Evolutionary conservation across 129 eudicot species (phyloP).

Genomic region (Solidago caesia): DNA sequence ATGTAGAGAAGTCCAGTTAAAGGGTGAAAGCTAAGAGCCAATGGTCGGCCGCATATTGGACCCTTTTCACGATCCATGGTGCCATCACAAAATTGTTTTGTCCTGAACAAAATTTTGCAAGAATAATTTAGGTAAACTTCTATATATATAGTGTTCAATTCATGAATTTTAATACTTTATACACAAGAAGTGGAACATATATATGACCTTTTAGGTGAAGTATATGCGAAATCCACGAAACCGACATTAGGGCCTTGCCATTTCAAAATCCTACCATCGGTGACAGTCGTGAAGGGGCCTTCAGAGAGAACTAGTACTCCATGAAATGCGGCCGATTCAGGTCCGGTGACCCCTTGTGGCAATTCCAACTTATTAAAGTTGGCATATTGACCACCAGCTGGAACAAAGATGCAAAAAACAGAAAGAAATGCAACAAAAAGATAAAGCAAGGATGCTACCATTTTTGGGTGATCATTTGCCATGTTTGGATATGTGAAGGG

Average conservation of each 20-base stretch:
- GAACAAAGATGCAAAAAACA: background rate
- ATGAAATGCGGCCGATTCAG: conserved; percentile 36
- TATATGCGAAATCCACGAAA: conserved; percentile 43
- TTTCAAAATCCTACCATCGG: conserved; percentile 38
- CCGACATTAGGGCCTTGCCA: conserved; percentile 29
- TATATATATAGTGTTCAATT: too few species aligned
- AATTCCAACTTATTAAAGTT: conserved; percentile 23
- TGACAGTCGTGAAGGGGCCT: conserved; percentile 35
- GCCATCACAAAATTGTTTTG: conserved; percentile 36
- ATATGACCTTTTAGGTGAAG: conserved; percentile 37
- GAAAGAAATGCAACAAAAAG: conserved; percentile 5
- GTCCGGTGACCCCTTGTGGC: conserved; percentile 30
- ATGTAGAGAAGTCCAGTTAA: conserved; percentile 22
- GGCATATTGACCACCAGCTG: background rate
- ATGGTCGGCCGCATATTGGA: conserved; percentile 37
- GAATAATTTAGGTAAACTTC: background rate
- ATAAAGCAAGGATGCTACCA: background rate
- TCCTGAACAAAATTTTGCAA: conserved; percentile 23
- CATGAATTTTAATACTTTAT: too few species aligned
- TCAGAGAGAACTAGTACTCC: background rate
- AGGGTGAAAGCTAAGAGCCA: conserved; percentile 37
- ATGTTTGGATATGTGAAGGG: conserved; percentile 28
- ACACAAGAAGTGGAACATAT: background rate
- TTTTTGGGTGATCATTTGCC: conserved; percentile 23
- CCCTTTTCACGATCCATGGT: conserved; percentile 22